phyloP scores from a whole-genome alignment of 257 asterid genomes.

The Vinca minor region DNA sequence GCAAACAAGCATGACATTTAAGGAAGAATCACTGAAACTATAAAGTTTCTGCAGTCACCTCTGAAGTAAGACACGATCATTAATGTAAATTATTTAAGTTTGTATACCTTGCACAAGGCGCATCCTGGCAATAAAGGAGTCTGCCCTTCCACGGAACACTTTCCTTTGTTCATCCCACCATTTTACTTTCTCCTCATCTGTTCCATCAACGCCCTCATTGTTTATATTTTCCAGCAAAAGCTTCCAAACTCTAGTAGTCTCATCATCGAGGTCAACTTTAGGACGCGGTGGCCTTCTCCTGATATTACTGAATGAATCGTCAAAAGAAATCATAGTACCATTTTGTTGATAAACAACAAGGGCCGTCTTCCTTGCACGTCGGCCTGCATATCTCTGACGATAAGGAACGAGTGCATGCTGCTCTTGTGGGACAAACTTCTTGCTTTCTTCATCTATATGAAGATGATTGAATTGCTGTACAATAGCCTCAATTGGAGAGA shows the following conservation, averaged over 20 bases:
- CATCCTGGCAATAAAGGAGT: conserved; percentile 53
- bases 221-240: conserved; percentile 45
- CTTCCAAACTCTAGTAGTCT: conserved; percentile 47
- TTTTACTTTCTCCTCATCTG: conserved; percentile 37
- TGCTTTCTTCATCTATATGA: no score
- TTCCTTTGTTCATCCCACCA: conserved; percentile 50
- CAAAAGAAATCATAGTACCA: conserved; percentile 61
- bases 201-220: conserved; percentile 46
- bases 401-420: conserved; percentile 27
- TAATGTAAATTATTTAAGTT: conserved; percentile 7
- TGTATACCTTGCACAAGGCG: conserved; percentile 47
- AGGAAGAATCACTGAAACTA: neutral
- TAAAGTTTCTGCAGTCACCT: neutral
- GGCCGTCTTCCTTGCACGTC: conserved; percentile 38
- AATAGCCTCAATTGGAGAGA: conserved; percentile 3
- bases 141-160: conserved; percentile 43
- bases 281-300: conserved; percentile 60
- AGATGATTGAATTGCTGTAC: conserved; percentile 4
- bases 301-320: conserved; percentile 27
- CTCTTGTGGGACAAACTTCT: conserved; percentile 25
- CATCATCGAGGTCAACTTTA: conserved; percentile 47
- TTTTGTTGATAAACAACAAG: conserved; percentile 61
- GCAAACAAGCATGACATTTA: neutral
- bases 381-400: conserved; percentile 23
- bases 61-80: neutral